Conservation (phyloP, 2,329 filamentous ascomycete genomes). For the Aspergillus sp. region DNA sequence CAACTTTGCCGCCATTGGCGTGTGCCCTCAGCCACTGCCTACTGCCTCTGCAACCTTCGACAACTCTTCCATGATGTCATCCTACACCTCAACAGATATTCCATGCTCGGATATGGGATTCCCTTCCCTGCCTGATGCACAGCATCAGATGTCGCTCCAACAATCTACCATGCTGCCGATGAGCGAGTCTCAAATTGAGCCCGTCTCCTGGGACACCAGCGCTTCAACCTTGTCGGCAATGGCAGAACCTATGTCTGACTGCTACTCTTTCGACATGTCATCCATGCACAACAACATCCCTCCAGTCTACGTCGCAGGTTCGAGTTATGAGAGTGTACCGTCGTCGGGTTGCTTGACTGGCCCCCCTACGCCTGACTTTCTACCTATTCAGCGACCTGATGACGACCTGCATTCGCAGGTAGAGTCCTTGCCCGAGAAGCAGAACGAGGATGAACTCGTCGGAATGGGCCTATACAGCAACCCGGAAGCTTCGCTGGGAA, state of each 20-base stretch:
- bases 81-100: constrained; percentile 25
- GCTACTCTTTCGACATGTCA: constrained; percentile 36
- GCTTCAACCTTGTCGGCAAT: constrained; percentile 23
- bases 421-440: constrained; percentile 55
- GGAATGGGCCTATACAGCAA: constrained; percentile 80
- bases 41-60: constrained; percentile 19
- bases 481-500: constrained; percentile 61
- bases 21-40: constrained; percentile 23
- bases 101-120: constrained; percentile 26
- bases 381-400: constrained; percentile 39
- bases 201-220: constrained; percentile 28
- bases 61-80: constrained; percentile 23
- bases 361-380: constrained; percentile 41
- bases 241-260: constrained; percentile 29
- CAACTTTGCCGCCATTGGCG: constrained; percentile 22
- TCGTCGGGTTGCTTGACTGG: constrained; percentile 38
- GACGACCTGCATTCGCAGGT: constrained; percentile 24
- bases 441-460: constrained; percentile 70
- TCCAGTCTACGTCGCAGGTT: constrained; percentile 31
- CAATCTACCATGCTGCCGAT: constrained; percentile 25
- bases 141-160: constrained; percentile 23
- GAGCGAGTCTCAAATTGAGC: constrained; percentile 30
- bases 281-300: constrained; percentile 36
- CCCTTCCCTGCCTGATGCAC: constrained; percentile 21
- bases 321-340: constrained; percentile 37